Evolutionary conservation across 495 filamentous ascomycete species (phyloP), one percentile per base, ranked within the genome.

Genomic region (Penicillium antarcticum): DNA sequence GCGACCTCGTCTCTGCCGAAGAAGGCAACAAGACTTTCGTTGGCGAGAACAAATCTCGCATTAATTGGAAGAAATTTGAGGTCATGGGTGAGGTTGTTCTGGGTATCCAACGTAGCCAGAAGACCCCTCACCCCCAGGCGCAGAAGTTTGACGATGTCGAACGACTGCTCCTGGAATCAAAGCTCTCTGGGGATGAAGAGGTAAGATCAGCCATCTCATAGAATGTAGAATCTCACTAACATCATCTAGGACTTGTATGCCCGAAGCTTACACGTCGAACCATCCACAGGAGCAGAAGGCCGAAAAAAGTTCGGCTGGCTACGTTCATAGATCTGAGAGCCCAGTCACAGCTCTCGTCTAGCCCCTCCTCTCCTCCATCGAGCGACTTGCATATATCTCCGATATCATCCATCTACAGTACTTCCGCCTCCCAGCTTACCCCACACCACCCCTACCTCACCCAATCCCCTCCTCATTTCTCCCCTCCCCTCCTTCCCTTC

Each of bases 41-140:
- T 9, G 85, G 84, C 17, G 80, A 87, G 18, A 76, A 71, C 43
- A 83, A 87, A 50, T 84, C 87, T 50, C 78, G 88, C 35, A 89
- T 98, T 61, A 97, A 97, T 63, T 98, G 94, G 94, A 91, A 87
- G 73, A 98, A 98, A 61, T 97, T 97, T 57, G 91, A 97, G 73
- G 87, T 98, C 16, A 86, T 97, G 73, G 90, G 91, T 4, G 92
- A 97, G 51, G 87, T 96, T 19, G 80, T 98, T 43, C 78, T 95
- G 45, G 87, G 88, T 4, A 87, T 98, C 33, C 91, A 95, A 76
- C 85, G 83, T 67, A 95, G 91, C 65, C 94, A 97, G 71, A 86
- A 85, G 31, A 85, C 81, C 36, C 87, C 92, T 13, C 96, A 96
- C 60, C 79, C 82, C 48, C 81, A 86, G 50, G 68, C 95, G 46